A percentile compares a stretch with the other conserved stretches of the same genome.
Conservation (phyloP, 2,329 filamentous ascomycete species). For the Ceratocystis cacaofunesta region DNA sequence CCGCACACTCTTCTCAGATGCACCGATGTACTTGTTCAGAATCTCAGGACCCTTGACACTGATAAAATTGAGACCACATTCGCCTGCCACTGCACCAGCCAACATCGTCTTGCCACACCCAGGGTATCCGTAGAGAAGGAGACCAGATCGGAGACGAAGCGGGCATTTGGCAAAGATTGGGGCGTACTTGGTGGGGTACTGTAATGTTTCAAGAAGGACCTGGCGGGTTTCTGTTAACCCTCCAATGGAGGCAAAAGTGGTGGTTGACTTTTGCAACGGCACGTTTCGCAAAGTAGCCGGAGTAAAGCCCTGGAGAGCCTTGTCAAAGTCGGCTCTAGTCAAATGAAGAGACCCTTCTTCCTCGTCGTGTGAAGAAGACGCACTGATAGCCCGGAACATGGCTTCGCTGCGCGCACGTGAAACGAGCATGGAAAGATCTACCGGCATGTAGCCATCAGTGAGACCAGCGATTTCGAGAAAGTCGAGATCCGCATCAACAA, state of each 20-base stretch:
- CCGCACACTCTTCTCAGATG: constrained; percentile 87
- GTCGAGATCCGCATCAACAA: constrained; percentile 64
- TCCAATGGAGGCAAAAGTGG: constrained; percentile 83
- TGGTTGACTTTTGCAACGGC: constrained; percentile 81
- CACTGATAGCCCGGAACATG: constrained; percentile 64
- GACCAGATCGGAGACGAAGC: constrained; percentile 78
- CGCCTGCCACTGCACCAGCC: constrained; percentile 90
- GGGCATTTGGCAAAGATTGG: constrained; percentile 96
- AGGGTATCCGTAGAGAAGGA: constrained; percentile 86
- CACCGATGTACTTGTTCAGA: constrained; percentile 97
- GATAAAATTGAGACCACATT: constrained; percentile 97
- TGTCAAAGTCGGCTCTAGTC: constrained; percentile 61
- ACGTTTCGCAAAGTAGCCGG: constrained; percentile 91
- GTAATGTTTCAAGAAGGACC: constrained; percentile 83
- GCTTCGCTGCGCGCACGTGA: constrained; percentile 82
- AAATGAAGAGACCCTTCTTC: constrained; percentile 44
- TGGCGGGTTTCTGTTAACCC: constrained; percentile 75
- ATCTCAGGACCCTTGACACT: constrained; percentile 97
- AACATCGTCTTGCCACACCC: constrained; percentile 94
- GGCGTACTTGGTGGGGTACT: constrained; percentile 95
- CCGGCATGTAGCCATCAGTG: constrained; percentile 96
- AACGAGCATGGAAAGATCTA: constrained; percentile 74
- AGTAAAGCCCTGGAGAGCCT: constrained; percentile 79
- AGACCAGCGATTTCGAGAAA: constrained; percentile 85
- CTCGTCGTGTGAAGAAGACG: constrained; percentile 28